A percentile compares a stretch with the other conserved stretches of the same genome.
These are phyloP conservation scores for Tetratostichococcus sp. DNA, from an alignment of 139 green algal species.

Conservation along the genomic window DNA sequence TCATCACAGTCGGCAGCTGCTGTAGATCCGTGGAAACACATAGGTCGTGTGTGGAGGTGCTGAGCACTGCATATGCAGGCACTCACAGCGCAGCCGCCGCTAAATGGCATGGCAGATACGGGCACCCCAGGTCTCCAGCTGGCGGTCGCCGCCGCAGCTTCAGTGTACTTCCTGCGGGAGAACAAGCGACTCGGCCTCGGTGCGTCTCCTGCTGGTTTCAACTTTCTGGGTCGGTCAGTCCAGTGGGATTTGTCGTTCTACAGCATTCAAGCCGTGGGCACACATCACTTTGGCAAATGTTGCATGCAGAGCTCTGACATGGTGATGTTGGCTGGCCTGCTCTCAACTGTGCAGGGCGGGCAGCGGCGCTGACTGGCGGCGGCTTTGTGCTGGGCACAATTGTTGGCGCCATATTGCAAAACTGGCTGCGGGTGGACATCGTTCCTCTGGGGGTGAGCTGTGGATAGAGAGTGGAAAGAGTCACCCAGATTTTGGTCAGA, in stretches of 20 bases:
- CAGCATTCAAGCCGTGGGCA: too few species aligned
- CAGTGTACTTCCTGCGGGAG: conserved; percentile 74
- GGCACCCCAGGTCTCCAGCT: conserved; percentile 76
- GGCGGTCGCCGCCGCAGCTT: conserved; percentile 56
- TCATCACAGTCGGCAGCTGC: too few species aligned
- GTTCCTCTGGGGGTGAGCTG: conserved; percentile 65
- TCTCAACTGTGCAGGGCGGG: not conserved
- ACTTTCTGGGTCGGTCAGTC: conserved; percentile 2
- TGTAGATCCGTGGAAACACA: too few species aligned
- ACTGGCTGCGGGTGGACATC: conserved; percentile 83
- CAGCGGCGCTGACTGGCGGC: conserved; percentile 42
- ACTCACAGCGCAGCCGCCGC: conserved; percentile 38
- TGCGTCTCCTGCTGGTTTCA: not conserved
- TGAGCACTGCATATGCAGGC: conserved; percentile 40
- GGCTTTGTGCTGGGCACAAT: conserved; percentile 62
- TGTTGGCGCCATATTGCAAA: conserved; percentile 62
- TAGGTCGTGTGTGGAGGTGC: too few species aligned
- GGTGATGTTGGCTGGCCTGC: too few species aligned
- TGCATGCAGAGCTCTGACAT: too few species aligned
- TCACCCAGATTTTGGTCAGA: too few species aligned
- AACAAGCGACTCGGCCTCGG: conserved; percentile 63
- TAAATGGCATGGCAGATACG: conserved; percentile 14
- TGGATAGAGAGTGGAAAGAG: too few species aligned
- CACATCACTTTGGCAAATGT: too few species aligned
- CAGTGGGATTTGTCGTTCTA: not conserved